Evolutionary conservation across 352 stramenopile genomes (phyloP).

Genomic region (Halophytophthora batemanensis): DNA sequence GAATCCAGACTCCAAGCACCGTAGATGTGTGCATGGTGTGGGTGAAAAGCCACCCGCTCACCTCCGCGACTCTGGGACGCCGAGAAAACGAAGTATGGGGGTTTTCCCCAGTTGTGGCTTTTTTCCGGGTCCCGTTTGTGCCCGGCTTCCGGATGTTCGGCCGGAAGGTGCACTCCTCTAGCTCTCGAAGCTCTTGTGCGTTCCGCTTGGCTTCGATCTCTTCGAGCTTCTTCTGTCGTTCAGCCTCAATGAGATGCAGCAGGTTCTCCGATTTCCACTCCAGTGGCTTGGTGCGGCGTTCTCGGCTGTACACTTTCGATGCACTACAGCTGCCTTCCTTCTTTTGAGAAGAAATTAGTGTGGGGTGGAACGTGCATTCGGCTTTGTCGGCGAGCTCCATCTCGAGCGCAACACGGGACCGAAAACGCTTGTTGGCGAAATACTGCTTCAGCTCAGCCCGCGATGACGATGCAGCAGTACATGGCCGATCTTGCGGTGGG

Average conservation of each 20-base stretch:
- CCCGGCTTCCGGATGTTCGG: slow-evolving; percentile 42
- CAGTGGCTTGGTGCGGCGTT: slow-evolving; percentile 15
- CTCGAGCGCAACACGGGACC: slow-evolving; percentile 64
- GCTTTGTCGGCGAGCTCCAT: slow-evolving; percentile 63
- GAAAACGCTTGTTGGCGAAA: slow-evolving; percentile 66
- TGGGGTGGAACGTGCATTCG: slow-evolving; percentile 72
- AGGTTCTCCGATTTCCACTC: slow-evolving; percentile 66
- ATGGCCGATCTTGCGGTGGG: slow-evolving; percentile 11
- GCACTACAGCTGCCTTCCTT: slow-evolving; percentile 30
- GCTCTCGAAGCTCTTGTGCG: slow-evolving; percentile 49
- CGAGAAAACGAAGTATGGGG: slow-evolving; percentile 14
- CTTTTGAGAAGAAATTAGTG: slow-evolving; percentile 28
- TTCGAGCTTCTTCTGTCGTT: slow-evolving; percentile 51
- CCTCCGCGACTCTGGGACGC: slow-evolving; percentile 5
- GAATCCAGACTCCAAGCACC: background rate
- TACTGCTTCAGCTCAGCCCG: slow-evolving; percentile 41
- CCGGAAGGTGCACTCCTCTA: slow-evolving; percentile 84
- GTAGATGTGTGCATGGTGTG: background rate
- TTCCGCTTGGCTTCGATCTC: slow-evolving; percentile 63
- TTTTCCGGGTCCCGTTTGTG: slow-evolving; percentile 1
- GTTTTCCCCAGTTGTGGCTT: slow-evolving; percentile 9
- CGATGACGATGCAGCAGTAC: slow-evolving; percentile 10
- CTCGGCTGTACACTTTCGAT: slow-evolving; percentile 36
- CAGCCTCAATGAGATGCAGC: slow-evolving; percentile 61
- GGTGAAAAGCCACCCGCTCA: slow-evolving; percentile 5